Base-by-base conservation (phyloP, 441 rosid species). In the Erodium texanum region DNA sequence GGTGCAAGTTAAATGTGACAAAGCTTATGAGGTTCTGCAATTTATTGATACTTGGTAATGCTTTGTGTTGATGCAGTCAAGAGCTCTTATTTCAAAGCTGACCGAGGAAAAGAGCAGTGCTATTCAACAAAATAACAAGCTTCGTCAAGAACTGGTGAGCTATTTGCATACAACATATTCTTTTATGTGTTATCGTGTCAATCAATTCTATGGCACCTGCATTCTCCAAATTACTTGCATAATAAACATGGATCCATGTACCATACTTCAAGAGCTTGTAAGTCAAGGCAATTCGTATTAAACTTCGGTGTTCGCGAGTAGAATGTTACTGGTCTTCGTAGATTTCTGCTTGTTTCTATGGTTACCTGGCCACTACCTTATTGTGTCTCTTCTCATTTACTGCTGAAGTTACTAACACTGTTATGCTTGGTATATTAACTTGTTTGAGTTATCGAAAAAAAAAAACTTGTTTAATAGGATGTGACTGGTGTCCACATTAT, bases 121-220 rank as follows among this genome's bases (percentile, higher is more conserved):
- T 24, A 64, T 87, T 68, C 93, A 84, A 70, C 87, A 77, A 78
- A 87, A 77, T 73, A 79, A 67, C 79, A 86, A 79, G 80, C 90
- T 91, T 73, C 86, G 81, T 29, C 89, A 81, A 70, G 97, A 91
- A 76, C 73, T 91, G 89, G 97, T 91, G 67, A 83, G 89, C 50
- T 41, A 7, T 43, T 9, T 43, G 50, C 11, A 10, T 43, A 43
- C 50, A 11, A 43, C 50, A 43, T 43, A 43, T 54, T 29, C 41
- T 69, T 62, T 50, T 50, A 50, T 50, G 58, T 20, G 14, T 50
- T 15, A 15, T 50, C 20, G 12, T 16, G 20, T 43, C 50, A 43
- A 43, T 1, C 41, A 43, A 43, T 43, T 43, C 14, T 11, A 43
- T 12, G 50, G 50, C 15, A 43, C 12, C 50, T 36, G 8, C 41